A percentile compares a stretch with the other conserved stretches of the same genome.
These are phyloP conservation scores for Flaveria bidentis DNA, from an alignment of 129 eudicot genomes.

Conservation along the genomic window DNA sequence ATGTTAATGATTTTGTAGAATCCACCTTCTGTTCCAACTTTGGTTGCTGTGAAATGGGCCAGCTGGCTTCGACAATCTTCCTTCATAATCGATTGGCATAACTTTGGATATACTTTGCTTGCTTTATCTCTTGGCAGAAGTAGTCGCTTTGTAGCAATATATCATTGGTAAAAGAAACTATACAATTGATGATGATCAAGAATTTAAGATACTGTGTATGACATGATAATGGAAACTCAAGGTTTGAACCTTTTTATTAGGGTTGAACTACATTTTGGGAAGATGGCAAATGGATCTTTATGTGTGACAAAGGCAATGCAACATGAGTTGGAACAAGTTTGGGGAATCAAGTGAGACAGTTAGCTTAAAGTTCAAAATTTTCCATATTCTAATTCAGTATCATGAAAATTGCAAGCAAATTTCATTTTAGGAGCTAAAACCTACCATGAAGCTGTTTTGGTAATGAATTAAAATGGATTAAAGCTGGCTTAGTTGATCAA, in stretches of 20 bases:
- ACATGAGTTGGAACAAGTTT: slow-evolving; percentile 90
- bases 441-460: not conserved
- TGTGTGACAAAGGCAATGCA: slow-evolving; percentile 97
- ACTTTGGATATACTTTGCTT: slow-evolving; percentile 89
- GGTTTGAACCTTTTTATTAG: slow-evolving; percentile 37
- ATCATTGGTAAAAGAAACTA: slow-evolving; percentile 68
- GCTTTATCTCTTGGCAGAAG: slow-evolving; percentile 90
- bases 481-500: not conserved
- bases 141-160: slow-evolving; percentile 72
- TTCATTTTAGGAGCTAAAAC: not conserved
- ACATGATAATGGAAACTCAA: slow-evolving; percentile 19
- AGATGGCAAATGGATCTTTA: slow-evolving; percentile 82
- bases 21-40: slow-evolving; percentile 96
- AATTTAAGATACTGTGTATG: slow-evolving; percentile 7
- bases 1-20: slow-evolving; percentile 51
- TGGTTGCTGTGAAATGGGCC: slow-evolving; percentile 89
- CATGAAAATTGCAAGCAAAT: slow-evolving; percentile 17
- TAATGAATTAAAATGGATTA: not conserved
- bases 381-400: slow-evolving; percentile 9
- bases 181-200: slow-evolving; percentile 1
- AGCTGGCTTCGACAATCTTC: slow-evolving; percentile 81
- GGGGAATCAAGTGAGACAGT: slow-evolving; percentile 87
- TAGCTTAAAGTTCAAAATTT: slow-evolving; percentile 21
- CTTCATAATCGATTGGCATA: slow-evolving; percentile 88
- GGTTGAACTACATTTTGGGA: slow-evolving; percentile 89